Evolutionary conservation across 1,284 basidiomycete species (phyloP).

Genomic region (Apiotrichum mycotoxinovorans): DNA sequence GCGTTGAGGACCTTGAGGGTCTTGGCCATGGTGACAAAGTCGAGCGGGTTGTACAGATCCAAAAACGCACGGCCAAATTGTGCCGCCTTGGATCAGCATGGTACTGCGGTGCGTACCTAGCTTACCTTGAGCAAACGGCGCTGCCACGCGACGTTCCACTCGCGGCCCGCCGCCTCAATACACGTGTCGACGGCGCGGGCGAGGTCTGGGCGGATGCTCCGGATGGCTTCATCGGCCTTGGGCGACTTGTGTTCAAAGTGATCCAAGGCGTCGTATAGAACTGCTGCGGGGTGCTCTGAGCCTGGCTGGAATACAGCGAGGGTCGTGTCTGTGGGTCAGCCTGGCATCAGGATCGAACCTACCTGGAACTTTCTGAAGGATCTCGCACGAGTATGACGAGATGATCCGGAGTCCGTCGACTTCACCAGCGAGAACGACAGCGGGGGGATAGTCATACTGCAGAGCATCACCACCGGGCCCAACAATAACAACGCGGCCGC

Average conservation of each 20-base stretch:
- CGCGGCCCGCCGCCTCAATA: conserved; percentile 86
- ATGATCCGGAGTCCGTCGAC: conserved; percentile 81
- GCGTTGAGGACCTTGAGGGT: conserved; percentile 93
- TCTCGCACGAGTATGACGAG: conserved; percentile 73
- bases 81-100: conserved; percentile 63
- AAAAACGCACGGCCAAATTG: conserved; percentile 92
- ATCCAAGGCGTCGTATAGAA: conserved; percentile 88
- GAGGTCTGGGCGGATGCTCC: conserved; percentile 80
- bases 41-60: conserved; percentile 84
- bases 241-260: conserved; percentile 78
- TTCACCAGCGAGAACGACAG: conserved; percentile 76
- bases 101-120: conserved; percentile 11
- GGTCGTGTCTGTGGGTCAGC: conserved; percentile 58
- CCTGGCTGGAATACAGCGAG: conserved; percentile 85
- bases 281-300: conserved; percentile 84
- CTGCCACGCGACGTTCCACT: conserved; percentile 90
- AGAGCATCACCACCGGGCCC: conserved; percentile 88
- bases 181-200: conserved; percentile 85
- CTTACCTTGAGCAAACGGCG: conserved; percentile 74
- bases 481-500: conserved; percentile 70
- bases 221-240: conserved; percentile 88
- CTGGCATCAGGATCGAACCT: conserved; percentile 1
- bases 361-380: conserved; percentile 91
- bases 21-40: conserved; percentile 87
- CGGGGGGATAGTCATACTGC: conserved; percentile 74